These are phyloP conservation scores for Xylariaceae sp. DNA, from an alignment of 2,329 filamentous ascomycete genomes.

Conservation along the genomic window DNA sequence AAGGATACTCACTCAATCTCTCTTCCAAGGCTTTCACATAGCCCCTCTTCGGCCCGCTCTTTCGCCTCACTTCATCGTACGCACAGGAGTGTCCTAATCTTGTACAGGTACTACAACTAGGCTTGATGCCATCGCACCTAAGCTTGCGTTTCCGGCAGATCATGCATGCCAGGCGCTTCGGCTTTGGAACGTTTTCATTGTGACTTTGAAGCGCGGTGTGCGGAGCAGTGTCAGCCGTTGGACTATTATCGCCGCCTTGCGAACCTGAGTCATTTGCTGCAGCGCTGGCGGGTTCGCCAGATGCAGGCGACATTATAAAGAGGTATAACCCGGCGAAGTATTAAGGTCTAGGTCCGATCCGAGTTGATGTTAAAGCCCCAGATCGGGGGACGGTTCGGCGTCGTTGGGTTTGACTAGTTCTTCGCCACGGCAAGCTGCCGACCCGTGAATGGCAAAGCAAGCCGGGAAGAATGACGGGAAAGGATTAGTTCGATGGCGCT, in stretches of 20 bases:
- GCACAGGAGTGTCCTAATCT: slow-evolving; percentile 84
- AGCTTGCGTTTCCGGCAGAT: slow-evolving; percentile 92
- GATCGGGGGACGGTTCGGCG: slow-evolving; percentile 6
- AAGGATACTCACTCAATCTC: slow-evolving; percentile 71
- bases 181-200: slow-evolving; percentile 67
- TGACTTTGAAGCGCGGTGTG: slow-evolving; percentile 46
- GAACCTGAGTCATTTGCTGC: slow-evolving; percentile 38
- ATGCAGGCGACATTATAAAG: slow-evolving; percentile 28
- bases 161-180: slow-evolving; percentile 94
- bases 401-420: not conserved
- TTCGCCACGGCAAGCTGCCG: not conserved
- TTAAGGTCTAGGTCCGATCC: not conserved
- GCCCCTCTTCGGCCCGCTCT: slow-evolving; percentile 91
- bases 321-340: not conserved
- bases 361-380: slow-evolving; percentile 3
- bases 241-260: slow-evolving; percentile 43
- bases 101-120: slow-evolving; percentile 86
- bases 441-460: not conserved
- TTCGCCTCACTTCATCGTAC: slow-evolving; percentile 90
- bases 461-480: not conserved
- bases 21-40: slow-evolving; percentile 95
- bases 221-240: slow-evolving; percentile 40
- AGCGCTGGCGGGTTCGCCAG: slow-evolving; percentile 20
- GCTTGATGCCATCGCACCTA: slow-evolving; percentile 82
- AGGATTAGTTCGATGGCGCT: not conserved